phyloP scores from a whole-genome alignment of 768 basidiomycete genomes.

The Lactarius tabidus region DNA sequence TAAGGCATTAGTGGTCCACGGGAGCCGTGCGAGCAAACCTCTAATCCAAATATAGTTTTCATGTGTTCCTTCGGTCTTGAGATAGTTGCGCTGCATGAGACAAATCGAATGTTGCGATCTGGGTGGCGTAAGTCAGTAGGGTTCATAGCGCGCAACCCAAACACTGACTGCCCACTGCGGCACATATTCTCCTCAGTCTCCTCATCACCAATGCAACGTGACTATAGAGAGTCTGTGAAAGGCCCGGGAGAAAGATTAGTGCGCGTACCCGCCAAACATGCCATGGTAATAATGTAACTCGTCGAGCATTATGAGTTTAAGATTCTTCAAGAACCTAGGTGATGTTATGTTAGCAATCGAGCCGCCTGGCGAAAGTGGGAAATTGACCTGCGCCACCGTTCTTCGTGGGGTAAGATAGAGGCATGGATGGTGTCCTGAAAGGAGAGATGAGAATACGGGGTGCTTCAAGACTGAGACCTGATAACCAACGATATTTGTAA shows the following conservation, averaged over 20 bases:
- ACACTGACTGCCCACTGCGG: conserved; percentile 64
- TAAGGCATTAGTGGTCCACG: neutral
- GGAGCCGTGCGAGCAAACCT: conserved; percentile 29
- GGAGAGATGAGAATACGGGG: conserved; percentile 26
- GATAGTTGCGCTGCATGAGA: conserved; percentile 89
- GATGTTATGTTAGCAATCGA: neutral
- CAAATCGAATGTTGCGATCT: conserved; percentile 59
- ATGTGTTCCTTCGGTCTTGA: conserved; percentile 73
- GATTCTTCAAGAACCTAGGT: conserved; percentile 67
- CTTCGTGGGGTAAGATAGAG: conserved; percentile 81
- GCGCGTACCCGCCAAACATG: conserved; percentile 65
- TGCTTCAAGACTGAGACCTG: neutral
- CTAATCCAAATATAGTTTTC: conserved; percentile 68
- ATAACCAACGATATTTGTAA: conserved; percentile 76
- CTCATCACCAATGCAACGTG: conserved; percentile 80
- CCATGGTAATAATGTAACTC: conserved; percentile 86
- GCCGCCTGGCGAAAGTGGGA: conserved; percentile 6
- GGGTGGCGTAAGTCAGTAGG: neutral
- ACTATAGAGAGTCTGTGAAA: conserved; percentile 35
- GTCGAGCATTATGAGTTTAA: conserved; percentile 78
- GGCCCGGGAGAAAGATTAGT: neutral
- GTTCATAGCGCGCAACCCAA: neutral
- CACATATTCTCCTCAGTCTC: conserved; percentile 69
- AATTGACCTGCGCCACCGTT: conserved; percentile 68
- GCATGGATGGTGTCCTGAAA: conserved; percentile 79